Conservation (phyloP, 1,284 basidiomycete species). For the Pholiota adiposa region DNA sequence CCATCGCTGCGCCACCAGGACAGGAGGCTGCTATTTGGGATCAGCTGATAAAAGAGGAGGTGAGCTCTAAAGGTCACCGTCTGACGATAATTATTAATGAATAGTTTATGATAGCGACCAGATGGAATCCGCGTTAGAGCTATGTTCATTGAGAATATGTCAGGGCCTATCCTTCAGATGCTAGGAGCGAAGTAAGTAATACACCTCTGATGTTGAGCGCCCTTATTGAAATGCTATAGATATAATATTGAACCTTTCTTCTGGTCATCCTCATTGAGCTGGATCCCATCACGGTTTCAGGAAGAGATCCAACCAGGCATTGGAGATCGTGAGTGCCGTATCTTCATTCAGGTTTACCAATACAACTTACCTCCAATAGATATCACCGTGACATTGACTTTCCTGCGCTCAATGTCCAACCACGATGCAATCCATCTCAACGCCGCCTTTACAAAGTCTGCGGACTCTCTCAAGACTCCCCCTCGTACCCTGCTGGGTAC, state of each 20-base stretch:
- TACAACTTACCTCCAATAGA: slow-evolving; percentile 22
- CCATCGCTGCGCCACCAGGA: slow-evolving; percentile 24
- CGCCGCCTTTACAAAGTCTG: slow-evolving; percentile 18
- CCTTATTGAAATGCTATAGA: slow-evolving; percentile 25
- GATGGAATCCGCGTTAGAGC: slow-evolving; percentile 40
- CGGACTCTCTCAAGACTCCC: slow-evolving; percentile 17
- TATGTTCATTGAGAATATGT: slow-evolving; percentile 47
- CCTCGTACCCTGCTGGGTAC: slow-evolving; percentile 22
- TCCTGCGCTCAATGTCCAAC: slow-evolving; percentile 42
- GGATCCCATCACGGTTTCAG: slow-evolving; percentile 54
- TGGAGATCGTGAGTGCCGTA: slow-evolving; percentile 44
- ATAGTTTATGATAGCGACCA: slow-evolving; percentile 29
- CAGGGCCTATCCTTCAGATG: slow-evolving; percentile 50
- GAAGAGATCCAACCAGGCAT: slow-evolving; percentile 37
- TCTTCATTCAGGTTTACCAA: not conserved
- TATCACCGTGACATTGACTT: slow-evolving; percentile 53
- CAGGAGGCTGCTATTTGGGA: slow-evolving; percentile 38
- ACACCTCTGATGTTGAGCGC: not conserved
- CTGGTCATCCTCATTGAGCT: slow-evolving; percentile 52
- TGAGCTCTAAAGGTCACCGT: slow-evolving; percentile 19
- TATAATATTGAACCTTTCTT: slow-evolving; percentile 57
- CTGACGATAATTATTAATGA: not conserved
- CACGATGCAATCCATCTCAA: slow-evolving; percentile 26
- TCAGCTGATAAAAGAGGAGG: slow-evolving; percentile 33
- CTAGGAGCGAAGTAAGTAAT: slow-evolving; percentile 44